These are phyloP conservation scores for Ceratocystiopsis minuta DNA, from an alignment of 2,329 filamentous ascomycete species.

Conservation along the genomic window DNA sequence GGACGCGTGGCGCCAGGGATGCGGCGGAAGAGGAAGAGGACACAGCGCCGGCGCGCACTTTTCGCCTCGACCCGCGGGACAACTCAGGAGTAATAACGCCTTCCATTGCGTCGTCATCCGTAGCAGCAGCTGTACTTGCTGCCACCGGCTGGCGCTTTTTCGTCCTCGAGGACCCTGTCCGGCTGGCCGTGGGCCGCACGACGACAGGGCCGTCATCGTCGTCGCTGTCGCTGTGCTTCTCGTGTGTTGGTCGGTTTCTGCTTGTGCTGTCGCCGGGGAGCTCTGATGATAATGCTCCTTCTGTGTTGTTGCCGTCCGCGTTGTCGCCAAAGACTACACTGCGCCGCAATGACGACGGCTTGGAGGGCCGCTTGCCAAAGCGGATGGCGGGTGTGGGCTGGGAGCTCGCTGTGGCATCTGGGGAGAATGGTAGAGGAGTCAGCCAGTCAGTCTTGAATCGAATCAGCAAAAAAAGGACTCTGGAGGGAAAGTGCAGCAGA, in stretches of 20 bases:
- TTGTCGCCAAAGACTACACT: conserved; percentile 31
- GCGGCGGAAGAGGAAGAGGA: background rate
- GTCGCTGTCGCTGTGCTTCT: background rate
- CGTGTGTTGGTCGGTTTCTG: too few relatives aligned
- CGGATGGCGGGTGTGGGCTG: conserved; percentile 20
- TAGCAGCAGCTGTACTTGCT: conserved; percentile 9
- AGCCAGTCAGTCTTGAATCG: conserved; percentile 2
- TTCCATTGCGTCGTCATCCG: too few relatives aligned
- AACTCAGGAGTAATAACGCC: too few relatives aligned
- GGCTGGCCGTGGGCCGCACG: conserved; percentile 28
- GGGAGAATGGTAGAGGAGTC: too few relatives aligned
- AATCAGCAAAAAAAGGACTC: too few relatives aligned
- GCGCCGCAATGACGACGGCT: conserved; percentile 40
- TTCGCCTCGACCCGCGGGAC: too few relatives aligned
- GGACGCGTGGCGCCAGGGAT: conserved; percentile 14
- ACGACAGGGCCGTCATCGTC: conserved; percentile 29
- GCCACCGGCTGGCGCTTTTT: conserved; percentile 48
- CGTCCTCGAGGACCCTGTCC: conserved; percentile 32
- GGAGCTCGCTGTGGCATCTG: conserved; percentile 12
- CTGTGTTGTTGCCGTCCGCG: conserved; percentile 6
- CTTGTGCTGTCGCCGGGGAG: too few relatives aligned
- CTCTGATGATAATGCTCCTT: background rate
- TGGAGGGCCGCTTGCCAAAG: conserved; percentile 31
- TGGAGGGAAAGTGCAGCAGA: too few relatives aligned
- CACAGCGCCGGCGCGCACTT: conserved; percentile 13